Base-by-base conservation (phyloP, 1,284 basidiomycete genomes). In the Athelia psychrophila region DNA sequence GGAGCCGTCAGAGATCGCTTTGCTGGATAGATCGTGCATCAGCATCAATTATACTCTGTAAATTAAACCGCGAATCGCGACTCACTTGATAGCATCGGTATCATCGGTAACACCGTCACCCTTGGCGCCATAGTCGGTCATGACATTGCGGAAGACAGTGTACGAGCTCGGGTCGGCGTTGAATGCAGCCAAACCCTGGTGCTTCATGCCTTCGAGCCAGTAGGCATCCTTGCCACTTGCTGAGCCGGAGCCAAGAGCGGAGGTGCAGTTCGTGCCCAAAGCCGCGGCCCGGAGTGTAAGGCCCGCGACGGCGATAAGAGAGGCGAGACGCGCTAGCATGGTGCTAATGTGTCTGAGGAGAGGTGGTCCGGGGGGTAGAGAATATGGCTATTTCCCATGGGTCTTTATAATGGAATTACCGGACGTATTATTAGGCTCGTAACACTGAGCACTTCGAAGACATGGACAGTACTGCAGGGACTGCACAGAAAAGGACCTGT, bases 201-300 rank as follows among this genome's bases (percentile, higher is more conserved):
- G 86, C 42, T 75, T 77, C 57, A 89, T 88, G 47, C 64, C 78
- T 58, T 88, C 71, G 63, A 88, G 66, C 88, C 88, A 91, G 64
- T 80, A 90, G 2, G 87, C 80, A 27, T 84, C 83, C 18, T 60
- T 62, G 1, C 81, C 61, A 19, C 70, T 6, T 18, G 38, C 38
- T 9, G n/a, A 8, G 20, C 38, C 38, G 20, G 38, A 6, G n/a
- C 16, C 38, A n/a, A 42, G 38, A 6, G 38, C n/a, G 38, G 38
- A 8, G n/a, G 38, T 22, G 20, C 38, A 42, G 27, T 63, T 61
- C 4, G 73, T 64, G 16, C 74, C 73, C 6, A 30, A 13, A 5
- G 27, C 27, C 6, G 27, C 27, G 27, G 27, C 27, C 13, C 13
- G 27, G 13, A 13, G 5, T 6, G 27, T 13, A 6, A 30, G 27